Percentiles rank a stretch among this genome's conserved stretches.
Conservation (phyloP, 2,329 filamentous ascomycete genomes). For the Thermothelomyces thermophilus region DNA sequence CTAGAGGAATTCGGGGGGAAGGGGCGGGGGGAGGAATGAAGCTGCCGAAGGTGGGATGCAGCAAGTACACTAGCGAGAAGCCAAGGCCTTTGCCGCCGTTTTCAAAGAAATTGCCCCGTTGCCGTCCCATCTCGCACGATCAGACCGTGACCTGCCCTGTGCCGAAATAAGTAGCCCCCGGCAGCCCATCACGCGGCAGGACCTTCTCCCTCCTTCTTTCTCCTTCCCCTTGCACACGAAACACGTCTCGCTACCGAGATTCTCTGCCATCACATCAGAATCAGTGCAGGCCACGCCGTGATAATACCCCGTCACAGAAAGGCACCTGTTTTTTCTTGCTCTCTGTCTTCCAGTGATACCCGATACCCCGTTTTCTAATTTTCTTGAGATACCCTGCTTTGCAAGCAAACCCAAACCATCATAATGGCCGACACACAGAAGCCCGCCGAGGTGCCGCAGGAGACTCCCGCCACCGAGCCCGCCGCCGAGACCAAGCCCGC, state of each 20-base stretch:
- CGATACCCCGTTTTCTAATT: slow-evolving; percentile 26
- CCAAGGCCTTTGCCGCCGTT: slow-evolving; percentile 16
- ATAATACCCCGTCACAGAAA: slow-evolving; percentile 18
- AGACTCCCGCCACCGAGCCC: slow-evolving; percentile 37
- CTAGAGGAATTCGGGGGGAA: background rate
- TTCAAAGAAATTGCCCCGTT: slow-evolving; percentile 9
- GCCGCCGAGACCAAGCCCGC: slow-evolving; percentile 33
- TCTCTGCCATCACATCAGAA: slow-evolving; percentile 19
- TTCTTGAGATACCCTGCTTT: slow-evolving; percentile 26
- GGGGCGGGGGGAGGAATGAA: background rate
- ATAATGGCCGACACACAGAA: slow-evolving; percentile 71
- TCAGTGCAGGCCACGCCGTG: slow-evolving; percentile 23
- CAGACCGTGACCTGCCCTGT: slow-evolving; percentile 16
- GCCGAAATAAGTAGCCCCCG: slow-evolving; percentile 25
- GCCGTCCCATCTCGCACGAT: slow-evolving; percentile 2
- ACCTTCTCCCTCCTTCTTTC: slow-evolving; percentile 22
- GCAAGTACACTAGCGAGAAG: slow-evolving; percentile 2
- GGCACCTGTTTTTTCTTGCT: slow-evolving; percentile 21
- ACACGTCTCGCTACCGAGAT: slow-evolving; percentile 17
- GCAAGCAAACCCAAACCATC: slow-evolving; percentile 27
- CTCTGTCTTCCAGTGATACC: slow-evolving; percentile 27
- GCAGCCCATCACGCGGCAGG: slow-evolving; percentile 20
- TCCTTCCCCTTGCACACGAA: slow-evolving; percentile 17
- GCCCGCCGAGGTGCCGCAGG: slow-evolving; percentile 54
- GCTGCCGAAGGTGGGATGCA: slow-evolving; percentile 10